These are phyloP conservation scores for Alternaria infectoria DNA, from an alignment of 2,329 filamentous ascomycete species.

Conservation along the genomic window DNA sequence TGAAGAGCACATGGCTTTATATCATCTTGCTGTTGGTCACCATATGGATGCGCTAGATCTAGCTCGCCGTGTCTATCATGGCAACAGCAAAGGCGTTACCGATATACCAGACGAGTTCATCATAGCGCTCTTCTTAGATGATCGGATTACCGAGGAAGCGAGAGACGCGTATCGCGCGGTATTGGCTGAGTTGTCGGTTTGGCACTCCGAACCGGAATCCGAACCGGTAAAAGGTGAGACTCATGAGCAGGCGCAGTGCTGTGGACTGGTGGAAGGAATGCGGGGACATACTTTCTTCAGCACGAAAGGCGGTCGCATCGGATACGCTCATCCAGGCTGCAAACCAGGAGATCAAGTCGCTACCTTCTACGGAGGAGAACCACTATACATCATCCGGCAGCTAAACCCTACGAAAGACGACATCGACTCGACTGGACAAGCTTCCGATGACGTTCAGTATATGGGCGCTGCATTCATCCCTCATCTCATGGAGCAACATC, in stretches of 20 bases:
- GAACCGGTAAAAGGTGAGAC: too few relatives aligned
- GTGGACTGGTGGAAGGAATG: too few relatives aligned
- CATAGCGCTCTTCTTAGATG: neutral
- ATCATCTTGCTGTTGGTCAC: fast-evolving
- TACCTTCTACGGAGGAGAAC: neutral
- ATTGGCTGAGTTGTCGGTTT: fast-evolving
- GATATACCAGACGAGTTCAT: neutral
- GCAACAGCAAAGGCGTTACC: neutral
- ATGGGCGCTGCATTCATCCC: neutral
- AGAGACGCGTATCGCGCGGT: fast-evolving
- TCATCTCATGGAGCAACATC: neutral
- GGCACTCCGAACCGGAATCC: too few relatives aligned
- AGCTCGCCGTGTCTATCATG: neutral
- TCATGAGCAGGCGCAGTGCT: too few relatives aligned
- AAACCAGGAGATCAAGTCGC: neutral
- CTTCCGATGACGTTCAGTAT: neutral
- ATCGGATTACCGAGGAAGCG: fast-evolving
- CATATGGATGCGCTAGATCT: neutral
- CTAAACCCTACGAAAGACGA: fast-evolving
- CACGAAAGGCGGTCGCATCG: neutral
- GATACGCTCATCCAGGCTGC: neutral
- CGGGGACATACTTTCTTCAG: neutral
- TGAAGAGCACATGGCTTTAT: neutral
- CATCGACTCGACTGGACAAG: too few relatives aligned
- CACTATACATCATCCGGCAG: neutral